Percentiles rank a stretch among this genome's conserved stretches.
Evolutionary conservation across 129 eudicot genomes (phyloP).

Genomic region (Pittosporum tobira): DNA sequence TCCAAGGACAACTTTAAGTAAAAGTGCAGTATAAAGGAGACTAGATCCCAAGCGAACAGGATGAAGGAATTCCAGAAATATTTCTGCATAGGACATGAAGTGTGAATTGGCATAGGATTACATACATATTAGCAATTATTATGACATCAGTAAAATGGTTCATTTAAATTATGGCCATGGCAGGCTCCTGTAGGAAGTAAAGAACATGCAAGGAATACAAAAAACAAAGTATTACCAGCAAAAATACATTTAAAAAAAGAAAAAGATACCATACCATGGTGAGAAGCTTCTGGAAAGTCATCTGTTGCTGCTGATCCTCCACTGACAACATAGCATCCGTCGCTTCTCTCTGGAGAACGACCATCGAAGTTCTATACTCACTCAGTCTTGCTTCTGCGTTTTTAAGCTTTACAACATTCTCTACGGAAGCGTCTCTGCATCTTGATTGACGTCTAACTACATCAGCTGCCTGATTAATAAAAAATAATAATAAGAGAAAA

Average conservation of each 20-base stretch:
- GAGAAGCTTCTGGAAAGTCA: constrained; percentile 74
- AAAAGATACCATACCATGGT: constrained; percentile 42
- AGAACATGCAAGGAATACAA: too few relatives aligned
- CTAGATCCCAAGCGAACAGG: too few relatives aligned
- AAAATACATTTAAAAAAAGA: neutral
- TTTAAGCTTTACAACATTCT: constrained; percentile 55
- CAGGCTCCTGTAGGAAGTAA: too few relatives aligned
- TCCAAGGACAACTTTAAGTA: too few relatives aligned
- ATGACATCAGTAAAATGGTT: too few relatives aligned
- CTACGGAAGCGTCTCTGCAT: constrained; percentile 48
- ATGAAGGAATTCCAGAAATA: too few relatives aligned
- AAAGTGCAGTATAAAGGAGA: too few relatives aligned
- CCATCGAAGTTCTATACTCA: constrained; percentile 62
- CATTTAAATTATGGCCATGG: too few relatives aligned
- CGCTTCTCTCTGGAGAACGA: constrained; percentile 77
- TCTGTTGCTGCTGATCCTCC: constrained; percentile 82
- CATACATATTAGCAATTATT: too few relatives aligned
- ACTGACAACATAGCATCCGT: constrained; percentile 81
- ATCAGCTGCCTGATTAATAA: constrained; percentile 52
- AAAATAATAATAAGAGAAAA: neutral
- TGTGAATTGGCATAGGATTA: too few relatives aligned
- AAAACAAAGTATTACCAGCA: neutral
- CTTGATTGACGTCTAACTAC: constrained; percentile 68
- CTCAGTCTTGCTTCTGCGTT: constrained; percentile 54
- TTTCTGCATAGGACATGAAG: too few relatives aligned